phyloP scores from a whole-genome alignment of 192 early-diverging fungal genomes.

The Coemansia sp. region DNA sequence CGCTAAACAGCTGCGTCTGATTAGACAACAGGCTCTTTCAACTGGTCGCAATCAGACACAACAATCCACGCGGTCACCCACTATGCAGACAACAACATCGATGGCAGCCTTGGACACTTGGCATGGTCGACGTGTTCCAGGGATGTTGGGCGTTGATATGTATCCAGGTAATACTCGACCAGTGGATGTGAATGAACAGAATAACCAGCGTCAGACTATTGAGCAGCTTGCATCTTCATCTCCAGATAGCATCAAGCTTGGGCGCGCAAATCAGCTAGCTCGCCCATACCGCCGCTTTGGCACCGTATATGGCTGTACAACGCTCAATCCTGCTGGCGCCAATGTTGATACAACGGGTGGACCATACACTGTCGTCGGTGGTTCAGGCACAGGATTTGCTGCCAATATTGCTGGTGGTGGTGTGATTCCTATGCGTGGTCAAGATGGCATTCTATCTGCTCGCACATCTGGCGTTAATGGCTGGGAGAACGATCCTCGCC shows the following conservation, averaged over 20 bases:
- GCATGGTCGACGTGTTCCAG: slow-evolving; percentile 41
- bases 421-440: slow-evolving; percentile 19
- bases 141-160: slow-evolving; percentile 20
- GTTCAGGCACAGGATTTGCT: background rate
- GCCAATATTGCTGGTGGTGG: background rate
- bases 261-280: slow-evolving; percentile 18
- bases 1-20: slow-evolving; percentile 35
- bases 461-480: slow-evolving; percentile 14
- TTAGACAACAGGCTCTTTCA: slow-evolving; percentile 29
- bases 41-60: slow-evolving; percentile 16
- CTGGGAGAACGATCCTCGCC: slow-evolving; percentile 37
- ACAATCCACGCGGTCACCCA: slow-evolving; percentile 3
- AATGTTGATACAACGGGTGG: background rate
- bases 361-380: background rate
- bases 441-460: slow-evolving; percentile 12
- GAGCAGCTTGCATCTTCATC: slow-evolving; percentile 16
- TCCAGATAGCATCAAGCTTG: slow-evolving; percentile 9
- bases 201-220: slow-evolving; percentile 1
- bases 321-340: slow-evolving; percentile 10
- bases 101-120: slow-evolving; percentile 31
- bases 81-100: background rate
- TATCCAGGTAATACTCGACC: slow-evolving; percentile 19
- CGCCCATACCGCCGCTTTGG: slow-evolving; percentile 43
- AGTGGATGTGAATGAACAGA: slow-evolving; percentile 9
- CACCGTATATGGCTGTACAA: slow-evolving; percentile 41